Base-by-base conservation (phyloP, 768 basidiomycete genomes). In the Lyophyllum decastes region DNA sequence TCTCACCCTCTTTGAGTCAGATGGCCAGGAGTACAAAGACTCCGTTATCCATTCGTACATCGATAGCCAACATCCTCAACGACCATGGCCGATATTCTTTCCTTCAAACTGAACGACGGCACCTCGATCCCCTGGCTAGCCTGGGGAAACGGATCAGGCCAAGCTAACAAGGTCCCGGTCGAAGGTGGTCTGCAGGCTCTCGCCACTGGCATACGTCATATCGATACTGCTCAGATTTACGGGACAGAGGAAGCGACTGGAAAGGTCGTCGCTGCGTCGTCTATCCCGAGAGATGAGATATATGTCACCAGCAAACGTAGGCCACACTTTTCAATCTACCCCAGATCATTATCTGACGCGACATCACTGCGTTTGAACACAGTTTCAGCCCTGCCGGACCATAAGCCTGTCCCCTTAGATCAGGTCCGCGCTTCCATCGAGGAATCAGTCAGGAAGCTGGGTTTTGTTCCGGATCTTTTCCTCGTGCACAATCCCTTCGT, bases 141-240 rank as follows among this genome's bases (percentile, higher is more conserved):
- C 2, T 83, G 79, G 67, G 82, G 83, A 33, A 80, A 77, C 33
- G 82, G 81, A 0, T 74, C 77, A 0, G 78, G 77, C 0, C 44
- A 71, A 4, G 73, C 54, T 8, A 71, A 73, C 26, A 72, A 74
- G 33, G 73, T 72, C 16, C 53, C 72, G 6, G 65, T 73, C 38
- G 66, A 64, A 43, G 70, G 71, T 0, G 64, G 64, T 6, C 2
- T 7, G 21, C 44, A 64, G 8, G 74, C 73, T 4, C 64, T 84
- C 41, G 64, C 70, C 34, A 71, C 70, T 27, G 81, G 81, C 0
- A 77, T 83, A 61, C 73, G 72, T 9, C 82, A 83, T 61, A 73
- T 85, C 54, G 83, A 85, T 56, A 80, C 80, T 2, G 82, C 82
- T 1, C 82, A 83, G 64, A 11, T 68, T 12, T 85, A 85, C 59